Base-by-base conservation (phyloP, 106 monocot species). In the Gastrodia elata region DNA sequence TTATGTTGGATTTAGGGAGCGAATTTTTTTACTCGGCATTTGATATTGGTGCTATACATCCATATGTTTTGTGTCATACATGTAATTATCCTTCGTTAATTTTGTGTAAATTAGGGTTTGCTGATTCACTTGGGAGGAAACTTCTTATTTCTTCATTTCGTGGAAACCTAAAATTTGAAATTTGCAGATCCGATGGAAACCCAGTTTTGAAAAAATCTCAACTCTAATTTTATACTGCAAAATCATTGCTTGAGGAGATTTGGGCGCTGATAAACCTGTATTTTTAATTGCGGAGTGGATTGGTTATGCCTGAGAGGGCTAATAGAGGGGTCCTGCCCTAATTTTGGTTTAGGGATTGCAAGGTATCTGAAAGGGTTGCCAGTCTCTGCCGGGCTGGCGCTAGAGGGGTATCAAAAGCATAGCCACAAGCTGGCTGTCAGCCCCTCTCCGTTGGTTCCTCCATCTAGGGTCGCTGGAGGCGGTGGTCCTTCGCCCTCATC, bases 331-430 rank as follows among this genome's bases (percentile, higher is more conserved):
- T 28, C 18, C 40, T 20, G 24, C 0, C 2, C 24, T 32, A 55
- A 16, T 65, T 4, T 32, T 75, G 20, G 32, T 27, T n/a, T 18
- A 41, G 64, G 15, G 64, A 15, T n/a, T 41, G 41, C 59, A 41
- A 75, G 65, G 65, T 75, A 39, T 10, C 38, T 49, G 70, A 49
- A 10, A 56, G 57, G 57, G 28, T 8, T 8, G 38, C 73, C 32
- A 37, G 34, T n/a, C 43, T 58, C 71, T 33, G 71, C 73, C 78
- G 84, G 56, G 28, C 64, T 82, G 72, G 84, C 71, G 28, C 40
- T 81, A 40, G 77, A 80, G 38, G 75, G 77, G 44, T 81, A 79
- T 38, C 55, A 82, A 69, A 84, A 87, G 56, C 73, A 82, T 26
- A 82, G 70, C 75, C 64, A 61, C 75, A 77, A 73, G 72, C 65